Conservation (phyloP, 2,329 filamentous ascomycete species). For the Ceratocystis ficicola region DNA sequence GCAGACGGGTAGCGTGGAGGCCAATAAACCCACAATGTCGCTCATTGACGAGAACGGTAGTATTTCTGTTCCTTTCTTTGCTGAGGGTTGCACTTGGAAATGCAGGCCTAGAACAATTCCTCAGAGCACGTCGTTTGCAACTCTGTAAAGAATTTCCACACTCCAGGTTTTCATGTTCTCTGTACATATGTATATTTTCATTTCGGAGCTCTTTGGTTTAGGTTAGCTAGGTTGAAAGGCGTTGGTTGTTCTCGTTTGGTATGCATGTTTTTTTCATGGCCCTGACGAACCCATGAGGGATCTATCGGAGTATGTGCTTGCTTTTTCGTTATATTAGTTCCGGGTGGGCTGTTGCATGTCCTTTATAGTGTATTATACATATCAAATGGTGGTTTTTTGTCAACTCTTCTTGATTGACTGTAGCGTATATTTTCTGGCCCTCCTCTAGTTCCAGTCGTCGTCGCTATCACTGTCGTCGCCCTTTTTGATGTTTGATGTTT, state of each 20-base stretch:
- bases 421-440: constrained; percentile 7
- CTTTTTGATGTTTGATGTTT: constrained; percentile 38
- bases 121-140: constrained; percentile 13
- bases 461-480: constrained; percentile 41
- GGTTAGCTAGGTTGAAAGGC: background rate
- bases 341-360: background rate
- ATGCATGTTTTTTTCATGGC: background rate
- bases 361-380: constrained; percentile 18
- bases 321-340: background rate
- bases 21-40: constrained; percentile 9
- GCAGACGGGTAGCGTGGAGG: background rate
- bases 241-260: background rate
- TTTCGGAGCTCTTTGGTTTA: background rate
- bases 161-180: background rate
- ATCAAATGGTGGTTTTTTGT: background rate
- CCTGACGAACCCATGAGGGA: background rate
- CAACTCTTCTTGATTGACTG: constrained; percentile 1
- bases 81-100: constrained; percentile 21
- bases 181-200: background rate
- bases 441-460: constrained; percentile 47
- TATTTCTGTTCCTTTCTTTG: constrained; percentile 22
- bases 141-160: background rate
- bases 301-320: background rate
- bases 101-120: constrained; percentile 19
- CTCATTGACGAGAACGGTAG: constrained; percentile 17